These are phyloP conservation scores for Nitzschia sp. DNA, from an alignment of 108 stramenopile species.

Conservation along the genomic window DNA sequence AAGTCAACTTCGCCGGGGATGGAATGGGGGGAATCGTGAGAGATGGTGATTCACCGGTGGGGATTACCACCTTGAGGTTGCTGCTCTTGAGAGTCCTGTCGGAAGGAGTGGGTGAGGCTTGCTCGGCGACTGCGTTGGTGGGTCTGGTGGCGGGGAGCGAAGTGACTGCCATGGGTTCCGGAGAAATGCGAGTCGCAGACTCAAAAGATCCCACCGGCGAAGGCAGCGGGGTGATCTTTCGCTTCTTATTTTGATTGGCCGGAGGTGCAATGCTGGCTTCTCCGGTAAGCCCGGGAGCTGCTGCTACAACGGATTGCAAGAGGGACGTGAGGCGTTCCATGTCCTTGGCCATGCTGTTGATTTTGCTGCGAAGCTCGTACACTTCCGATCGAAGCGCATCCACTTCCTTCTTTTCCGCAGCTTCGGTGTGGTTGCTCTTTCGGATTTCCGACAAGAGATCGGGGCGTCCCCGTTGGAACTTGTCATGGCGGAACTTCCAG, in stretches of 20 bases:
- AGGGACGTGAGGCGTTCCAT: conserved; percentile 25
- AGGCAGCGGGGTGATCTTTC: conserved; percentile 20
- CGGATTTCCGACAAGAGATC: conserved; percentile 76
- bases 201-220: conserved; percentile 13
- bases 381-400: conserved; percentile 75
- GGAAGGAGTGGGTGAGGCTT: no score
- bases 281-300: background rate
- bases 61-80: background rate
- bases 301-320: conserved; percentile 4
- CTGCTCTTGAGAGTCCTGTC: background rate
- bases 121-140: no score
- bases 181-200: background rate
- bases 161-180: conserved; percentile 20
- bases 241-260: conserved; percentile 30
- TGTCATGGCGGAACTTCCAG: conserved; percentile 84
- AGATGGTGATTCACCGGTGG: background rate
- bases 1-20: background rate
- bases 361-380: conserved; percentile 29
- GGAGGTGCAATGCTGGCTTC: conserved; percentile 3
- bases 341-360: conserved; percentile 39
- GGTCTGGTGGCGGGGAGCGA: conserved; percentile 17
- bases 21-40: conserved; percentile 8
- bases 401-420: conserved; percentile 72
- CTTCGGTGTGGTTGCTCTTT: conserved; percentile 73
- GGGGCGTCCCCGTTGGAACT: conserved; percentile 69